Evolutionary conservation across 768 basidiomycete species (phyloP), one percentile per base, ranked within the genome.

Genomic region (Tremella yokohamensis): DNA sequence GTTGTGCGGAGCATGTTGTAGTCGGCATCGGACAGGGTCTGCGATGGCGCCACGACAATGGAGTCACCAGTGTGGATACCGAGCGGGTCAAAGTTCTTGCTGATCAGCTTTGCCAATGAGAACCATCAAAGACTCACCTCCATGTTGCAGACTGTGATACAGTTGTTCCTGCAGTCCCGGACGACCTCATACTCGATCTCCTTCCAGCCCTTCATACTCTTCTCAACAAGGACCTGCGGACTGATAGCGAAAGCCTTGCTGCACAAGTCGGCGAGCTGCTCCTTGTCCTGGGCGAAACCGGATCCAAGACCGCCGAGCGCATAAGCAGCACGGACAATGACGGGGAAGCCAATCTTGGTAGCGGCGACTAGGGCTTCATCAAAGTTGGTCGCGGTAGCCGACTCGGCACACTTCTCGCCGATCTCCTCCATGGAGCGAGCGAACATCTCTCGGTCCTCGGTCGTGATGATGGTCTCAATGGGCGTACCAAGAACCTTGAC

Each of bases 191-290:
- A 99, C 80, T 99, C 94, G 65, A 99, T 94, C 81, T 99, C 94
- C 79, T 99, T 98, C 94, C 94, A 99, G 1, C 94, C 94, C 79
- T 98, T 98, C 94, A 98, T 98, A 69, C 89, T 92, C 82, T 86
- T 93, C 82, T 99, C 96, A 15, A 99, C 91, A n/a, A 99, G 82
- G 0, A 99, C 93, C 78, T 98, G 96, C 44, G 94, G 92, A 68
- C 90, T 92, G 13, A 91, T 97, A 45, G 94, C 93, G 72, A 99
- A 98, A 9, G 96, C 94, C 79, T 93, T 96, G 65, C 81, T 83
- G 73, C 93, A 97, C 18, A 99, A 80, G 29, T 88, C 87, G 62
- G 84, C 83, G 58, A 99, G 80, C 80, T 97, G 89, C n/a, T 77
- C 81, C 75, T 93, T 92, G 69, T 96, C 81, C 78, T 93, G 85